Base-by-base conservation (phyloP, 169 alveolate species). In the Plasmodium coatneyi region DNA sequence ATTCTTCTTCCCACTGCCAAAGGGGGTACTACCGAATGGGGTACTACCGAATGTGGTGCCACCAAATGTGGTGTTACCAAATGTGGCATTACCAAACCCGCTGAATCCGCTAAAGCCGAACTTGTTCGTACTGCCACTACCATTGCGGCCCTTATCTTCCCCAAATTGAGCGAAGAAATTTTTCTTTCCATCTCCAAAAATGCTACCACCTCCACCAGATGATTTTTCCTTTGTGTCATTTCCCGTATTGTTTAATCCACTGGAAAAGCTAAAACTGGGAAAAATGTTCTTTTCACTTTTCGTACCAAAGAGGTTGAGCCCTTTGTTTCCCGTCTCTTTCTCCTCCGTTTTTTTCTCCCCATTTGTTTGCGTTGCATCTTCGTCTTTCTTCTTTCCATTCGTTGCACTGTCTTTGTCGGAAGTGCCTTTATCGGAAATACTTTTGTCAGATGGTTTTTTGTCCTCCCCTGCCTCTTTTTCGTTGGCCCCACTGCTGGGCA, bases 371-470 rank as follows among this genome's bases (percentile, higher is more conserved):
- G 30, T 28, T 56, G 39, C 89, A 41, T 49, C 49, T 36, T 28
- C 30, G 22, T 52, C 49, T 80, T 92, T 82, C 56, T 92, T 16
- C 10, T 92, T 92, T 52, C 60, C 78, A 74, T 32, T 30, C 52
- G 9, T 60, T 49, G 83, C 25, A 83, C 34, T 78, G 41, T 43
- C 22, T 76, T 16, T 54, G 39, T 49, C 46, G 9, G 46, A 39
- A n/a, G n/a, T n/a, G n/a, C n/a, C n/a, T n/a, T n/a, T n/a, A n/a
- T n/a, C n/a, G n/a, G n/a, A n/a, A n/a, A n/a, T n/a, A n/a, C n/a
- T n/a, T n/a, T n/a, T n/a, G 39, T 49, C 46, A 5, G 46, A 39
- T 2, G 9, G 10, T 2, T 56, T 9, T 76, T 16, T 54, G 39
- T 34, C 52, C 5, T 30, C 54, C 12, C 80, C 9, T 52, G 46